A percentile compares a stretch with the other conserved stretches of the same genome.
phyloP scores from a whole-genome alignment of 2,329 filamentous ascomycete genomes.

The Sarocladium kiliense region DNA sequence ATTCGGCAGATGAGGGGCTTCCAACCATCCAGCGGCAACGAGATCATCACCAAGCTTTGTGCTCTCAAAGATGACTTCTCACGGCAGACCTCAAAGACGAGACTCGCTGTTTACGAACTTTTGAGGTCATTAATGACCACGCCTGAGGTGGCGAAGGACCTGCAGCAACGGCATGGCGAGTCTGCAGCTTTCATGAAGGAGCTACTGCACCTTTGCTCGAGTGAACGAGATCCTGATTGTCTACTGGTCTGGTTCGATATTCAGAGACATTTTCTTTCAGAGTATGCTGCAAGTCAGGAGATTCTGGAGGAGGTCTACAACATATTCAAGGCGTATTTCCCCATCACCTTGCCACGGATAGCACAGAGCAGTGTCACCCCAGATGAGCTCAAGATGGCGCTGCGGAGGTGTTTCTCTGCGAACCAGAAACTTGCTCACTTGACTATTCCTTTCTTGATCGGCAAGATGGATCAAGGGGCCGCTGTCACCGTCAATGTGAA shows the following conservation, averaged over 20 bases:
- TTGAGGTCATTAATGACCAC: constrained; percentile 39
- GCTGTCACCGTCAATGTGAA: constrained; percentile 55
- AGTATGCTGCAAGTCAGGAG: constrained; percentile 39
- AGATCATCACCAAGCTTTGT: constrained; percentile 44
- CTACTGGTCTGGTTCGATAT: constrained; percentile 54
- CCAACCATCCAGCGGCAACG: constrained; percentile 39
- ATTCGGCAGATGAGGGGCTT: constrained; percentile 47
- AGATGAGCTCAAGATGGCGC: constrained; percentile 47
- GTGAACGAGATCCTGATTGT: constrained; percentile 52
- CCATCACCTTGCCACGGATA: constrained; percentile 49
- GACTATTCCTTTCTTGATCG: constrained; percentile 48
- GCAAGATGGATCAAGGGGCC: constrained; percentile 54
- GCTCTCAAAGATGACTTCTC: constrained; percentile 53
- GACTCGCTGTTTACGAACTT: constrained; percentile 47
- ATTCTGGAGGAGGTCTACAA: constrained; percentile 47
- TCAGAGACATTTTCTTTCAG: constrained; percentile 37
- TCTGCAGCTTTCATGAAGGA: constrained; percentile 42
- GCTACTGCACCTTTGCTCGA: constrained; percentile 45
- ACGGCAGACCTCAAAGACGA: constrained; percentile 45
- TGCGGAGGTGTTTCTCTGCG: constrained; percentile 50
- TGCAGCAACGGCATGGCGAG: constrained; percentile 38
- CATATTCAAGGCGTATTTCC: constrained; percentile 55
- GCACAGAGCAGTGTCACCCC: constrained; percentile 49
- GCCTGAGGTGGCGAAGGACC: constrained; percentile 34
- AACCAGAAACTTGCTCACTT: constrained; percentile 39